A percentile compares a stretch with the other conserved stretches of the same genome.
Conservation (phyloP, 441 rosid genomes). For the Brassica balearica region DNA sequence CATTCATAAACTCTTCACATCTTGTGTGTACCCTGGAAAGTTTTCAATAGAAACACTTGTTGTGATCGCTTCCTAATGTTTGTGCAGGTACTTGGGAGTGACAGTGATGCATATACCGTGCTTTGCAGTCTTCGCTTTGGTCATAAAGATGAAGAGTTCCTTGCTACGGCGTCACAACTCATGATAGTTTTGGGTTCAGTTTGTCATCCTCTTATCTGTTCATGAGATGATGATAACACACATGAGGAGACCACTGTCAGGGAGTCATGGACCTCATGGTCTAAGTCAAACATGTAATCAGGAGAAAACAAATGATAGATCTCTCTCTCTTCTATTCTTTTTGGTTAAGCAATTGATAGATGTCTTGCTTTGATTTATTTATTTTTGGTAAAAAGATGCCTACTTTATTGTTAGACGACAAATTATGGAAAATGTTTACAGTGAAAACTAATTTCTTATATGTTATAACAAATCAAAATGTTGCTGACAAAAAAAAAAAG, state of each 20-base stretch:
- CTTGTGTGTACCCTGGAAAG: neutral
- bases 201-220: conserved; percentile 1
- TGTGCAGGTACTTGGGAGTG: conserved; percentile 77
- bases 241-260: neutral
- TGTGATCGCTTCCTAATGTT: conserved; percentile 4
- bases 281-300: neutral
- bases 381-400: neutral
- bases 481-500: no score
- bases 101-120: conserved; percentile 71
- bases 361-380: no score
- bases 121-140: conserved; percentile 63
- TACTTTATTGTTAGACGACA: neutral
- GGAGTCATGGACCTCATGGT: neutral
- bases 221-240: neutral
- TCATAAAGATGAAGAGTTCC: conserved; percentile 61
- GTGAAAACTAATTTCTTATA: neutral
- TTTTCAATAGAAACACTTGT: neutral
- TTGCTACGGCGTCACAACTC: conserved; percentile 48
- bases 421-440: neutral
- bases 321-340: neutral
- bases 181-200: conserved; percentile 5
- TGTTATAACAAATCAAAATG: neutral
- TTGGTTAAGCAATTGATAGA: neutral
- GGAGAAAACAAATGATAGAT: neutral
- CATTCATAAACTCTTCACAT: conserved; percentile 19